A percentile compares a stretch with the other conserved stretches of the same genome.
Evolutionary conservation across 2,329 filamentous ascomycete genomes (phyloP).

Genomic region (Cladosporium sp.): DNA sequence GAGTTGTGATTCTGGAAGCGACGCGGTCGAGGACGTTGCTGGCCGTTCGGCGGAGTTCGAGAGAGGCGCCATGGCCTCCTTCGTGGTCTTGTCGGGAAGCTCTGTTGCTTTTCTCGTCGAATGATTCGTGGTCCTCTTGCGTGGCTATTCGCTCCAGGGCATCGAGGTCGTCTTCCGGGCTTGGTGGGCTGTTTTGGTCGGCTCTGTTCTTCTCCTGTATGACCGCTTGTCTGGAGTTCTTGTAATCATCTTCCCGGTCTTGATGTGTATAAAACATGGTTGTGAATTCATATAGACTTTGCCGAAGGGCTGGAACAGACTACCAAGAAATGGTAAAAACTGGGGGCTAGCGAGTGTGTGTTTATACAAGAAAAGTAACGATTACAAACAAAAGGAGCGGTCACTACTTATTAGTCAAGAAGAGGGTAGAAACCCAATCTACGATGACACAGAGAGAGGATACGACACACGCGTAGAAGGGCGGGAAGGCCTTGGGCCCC

Average conservation of each 20-base stretch:
- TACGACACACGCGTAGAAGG: not conserved
- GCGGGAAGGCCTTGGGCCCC: not conserved
- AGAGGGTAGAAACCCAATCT: not conserved
- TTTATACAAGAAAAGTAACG: too few relatives aligned
- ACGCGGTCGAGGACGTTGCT: conserved; percentile 27
- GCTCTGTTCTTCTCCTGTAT: conserved; percentile 14
- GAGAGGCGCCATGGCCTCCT: conserved; percentile 13
- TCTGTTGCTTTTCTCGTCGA: conserved; percentile 6
- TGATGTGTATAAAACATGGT: conserved; percentile 12
- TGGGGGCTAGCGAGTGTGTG: too few relatives aligned
- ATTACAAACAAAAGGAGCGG: not conserved
- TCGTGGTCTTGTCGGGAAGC: not conserved
- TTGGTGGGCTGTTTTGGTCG: conserved; percentile 12
- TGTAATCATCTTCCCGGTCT: conserved; percentile 11
- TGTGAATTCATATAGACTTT: not conserved
- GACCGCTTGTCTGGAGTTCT: conserved; percentile 12
- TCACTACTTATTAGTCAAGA: conserved; percentile 3
- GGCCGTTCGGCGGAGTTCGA: conserved; percentile 21
- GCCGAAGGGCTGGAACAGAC: not conserved
- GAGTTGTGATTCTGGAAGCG: conserved; percentile 34
- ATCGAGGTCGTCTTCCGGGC: conserved; percentile 17
- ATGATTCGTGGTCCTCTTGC: conserved; percentile 16
- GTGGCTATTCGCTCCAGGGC: conserved; percentile 20
- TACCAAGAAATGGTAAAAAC: not conserved
- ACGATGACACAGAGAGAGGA: conserved; percentile 1